These are phyloP conservation scores for Erythrobasidium yunnanense DNA, from an alignment of 768 basidiomycete species.

Conservation along the genomic window DNA sequence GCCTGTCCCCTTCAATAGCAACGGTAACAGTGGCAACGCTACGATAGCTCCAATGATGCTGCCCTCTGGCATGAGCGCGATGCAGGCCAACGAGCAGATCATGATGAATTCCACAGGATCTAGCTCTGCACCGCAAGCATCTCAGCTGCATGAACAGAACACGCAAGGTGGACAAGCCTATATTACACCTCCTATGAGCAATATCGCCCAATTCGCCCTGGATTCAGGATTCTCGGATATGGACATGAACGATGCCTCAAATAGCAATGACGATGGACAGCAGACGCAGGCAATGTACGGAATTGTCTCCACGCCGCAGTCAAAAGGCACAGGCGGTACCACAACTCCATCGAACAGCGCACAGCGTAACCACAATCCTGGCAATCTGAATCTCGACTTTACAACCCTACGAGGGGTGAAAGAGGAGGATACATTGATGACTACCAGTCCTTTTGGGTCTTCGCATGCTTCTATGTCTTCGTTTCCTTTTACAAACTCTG, in stretches of 20 bases:
- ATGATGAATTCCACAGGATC: too few species aligned
- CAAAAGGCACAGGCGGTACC: too few species aligned
- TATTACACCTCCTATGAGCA: conserved; percentile 12
- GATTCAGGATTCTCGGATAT: neutral
- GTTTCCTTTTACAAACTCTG: conserved; percentile 19
- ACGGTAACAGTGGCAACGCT: conserved; percentile 9
- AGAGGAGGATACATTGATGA: neutral
- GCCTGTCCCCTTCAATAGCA: neutral
- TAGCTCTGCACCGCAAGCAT: too few species aligned
- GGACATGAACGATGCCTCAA: too few species aligned
- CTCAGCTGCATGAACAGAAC: too few species aligned
- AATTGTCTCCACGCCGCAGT: too few species aligned
- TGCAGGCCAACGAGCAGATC: too few species aligned
- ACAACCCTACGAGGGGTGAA: neutral
- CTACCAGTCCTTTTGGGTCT: conserved; percentile 1
- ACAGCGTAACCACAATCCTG: neutral
- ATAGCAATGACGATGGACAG: neutral
- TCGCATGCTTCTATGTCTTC: conserved; percentile 23
- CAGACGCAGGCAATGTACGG: neutral
- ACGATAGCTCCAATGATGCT: neutral
- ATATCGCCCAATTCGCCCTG: neutral
- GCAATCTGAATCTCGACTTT: conserved; percentile 11
- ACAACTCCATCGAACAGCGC: too few species aligned
- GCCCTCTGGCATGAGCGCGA: too few species aligned
- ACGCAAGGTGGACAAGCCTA: neutral